A percentile compares a stretch with the other conserved stretches of the same genome.
Conservation (phyloP, 805 yeast genomes). For the Lachancea waltii region DNA sequence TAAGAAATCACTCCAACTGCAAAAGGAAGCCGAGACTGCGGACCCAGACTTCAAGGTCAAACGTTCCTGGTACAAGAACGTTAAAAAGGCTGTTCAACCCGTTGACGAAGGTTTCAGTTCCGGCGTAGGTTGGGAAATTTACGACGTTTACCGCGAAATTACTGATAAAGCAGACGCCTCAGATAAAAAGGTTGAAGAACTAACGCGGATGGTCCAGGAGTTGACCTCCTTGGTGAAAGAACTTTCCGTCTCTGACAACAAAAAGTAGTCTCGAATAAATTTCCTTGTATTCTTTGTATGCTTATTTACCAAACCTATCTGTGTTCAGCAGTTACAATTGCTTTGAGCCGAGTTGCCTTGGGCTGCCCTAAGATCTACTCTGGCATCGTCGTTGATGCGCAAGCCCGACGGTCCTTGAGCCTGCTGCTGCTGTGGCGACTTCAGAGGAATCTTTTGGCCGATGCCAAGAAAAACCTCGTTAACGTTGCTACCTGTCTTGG, state of each 20-base stretch:
- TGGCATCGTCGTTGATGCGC: constrained; percentile 24
- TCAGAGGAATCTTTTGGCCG: constrained; percentile 73
- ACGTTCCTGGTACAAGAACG: constrained; percentile 45
- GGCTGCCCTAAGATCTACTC: constrained; percentile 31
- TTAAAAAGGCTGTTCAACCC: constrained; percentile 51
- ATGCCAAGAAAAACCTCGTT: constrained; percentile 87
- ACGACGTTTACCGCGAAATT: constrained; percentile 46
- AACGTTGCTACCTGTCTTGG: constrained; percentile 83
- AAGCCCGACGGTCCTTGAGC: constrained; percentile 17
- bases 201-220: constrained; percentile 13
- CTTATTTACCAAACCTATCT: not conserved
- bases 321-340: constrained; percentile 31
- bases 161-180: constrained; percentile 27
- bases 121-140: constrained; percentile 62
- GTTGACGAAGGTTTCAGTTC: constrained; percentile 46
- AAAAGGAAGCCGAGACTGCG: constrained; percentile 54
- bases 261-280: not conserved
- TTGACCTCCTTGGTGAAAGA: constrained; percentile 19
- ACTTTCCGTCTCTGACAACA: not conserved
- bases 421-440: constrained; percentile 24
- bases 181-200: constrained; percentile 15
- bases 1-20: constrained; percentile 36
- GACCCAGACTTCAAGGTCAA: constrained; percentile 65
- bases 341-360: constrained; percentile 25
- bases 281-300: constrained; percentile 1